Evolutionary conservation across 2,329 filamentous ascomycete genomes (phyloP), one percentile per base, ranked within the genome.

Genomic region (Lasiodiplodia hormozganensis): DNA sequence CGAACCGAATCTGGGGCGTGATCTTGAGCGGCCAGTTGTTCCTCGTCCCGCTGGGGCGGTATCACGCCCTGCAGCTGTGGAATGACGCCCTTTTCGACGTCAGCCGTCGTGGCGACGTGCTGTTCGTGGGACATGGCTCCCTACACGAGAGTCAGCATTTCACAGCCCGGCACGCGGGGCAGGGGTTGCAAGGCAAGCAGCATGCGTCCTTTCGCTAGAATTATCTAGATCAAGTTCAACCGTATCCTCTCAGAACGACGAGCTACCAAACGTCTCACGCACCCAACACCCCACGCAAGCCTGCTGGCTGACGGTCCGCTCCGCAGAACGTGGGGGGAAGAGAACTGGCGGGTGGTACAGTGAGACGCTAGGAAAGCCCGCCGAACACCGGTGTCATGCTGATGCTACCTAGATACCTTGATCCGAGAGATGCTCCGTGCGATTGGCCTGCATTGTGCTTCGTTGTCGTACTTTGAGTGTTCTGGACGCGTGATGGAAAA

Each of bases 161-260:
- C 52, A 25, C 70, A 72, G 72, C 68, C 71, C 68, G 67, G 71
- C 67, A 68, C 34, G 38, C 14, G 28, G 34, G 68, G 51, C 23
- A 65, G 69, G 36, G 58, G 66, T 70, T 65, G 25, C 25, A 31
- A 62, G 57, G 66, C 66, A 62, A 73, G 75, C 74, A 83, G 83
- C 83, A 85, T 84, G 83, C 57, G 76, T 84, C 80, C 82, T 85
- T 84, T 84, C 82, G 83, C 83, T 83, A 81, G 82, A 76, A 79
- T 85, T 82, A 80, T 81, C 82, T 80, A 83, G 82, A 83, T 84
- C 83, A 84, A 85, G 83, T 85, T 85, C 81, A 76, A 83, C 83
- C 83, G 83, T 85, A 79, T 85, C 72, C 36, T 85, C 83, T 85
- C 83, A 85, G 83, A 83, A 78, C 79, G 71, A 31, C 58, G 47